Evolutionary conservation across 257 asterid species (phyloP).

Genomic region (Petunia axillaris): DNA sequence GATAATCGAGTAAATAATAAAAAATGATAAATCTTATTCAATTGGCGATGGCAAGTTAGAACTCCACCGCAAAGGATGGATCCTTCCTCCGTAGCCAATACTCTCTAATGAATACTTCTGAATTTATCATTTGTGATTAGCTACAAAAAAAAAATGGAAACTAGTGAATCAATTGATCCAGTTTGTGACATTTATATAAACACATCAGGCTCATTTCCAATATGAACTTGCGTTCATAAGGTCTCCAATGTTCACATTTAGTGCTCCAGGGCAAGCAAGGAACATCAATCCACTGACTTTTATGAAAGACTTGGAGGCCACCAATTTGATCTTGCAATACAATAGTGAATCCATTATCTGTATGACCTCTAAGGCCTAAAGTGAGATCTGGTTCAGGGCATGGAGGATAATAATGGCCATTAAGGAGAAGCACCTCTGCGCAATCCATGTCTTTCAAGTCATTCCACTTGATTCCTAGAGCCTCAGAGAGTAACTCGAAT

Average conservation of each 20-base stretch:
- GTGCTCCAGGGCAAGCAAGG: conserved; percentile 31
- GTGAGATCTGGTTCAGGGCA: conserved; percentile 58
- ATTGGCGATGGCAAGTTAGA: no score
- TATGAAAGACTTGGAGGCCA: conserved; percentile 28
- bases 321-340: no score
- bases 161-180: no score
- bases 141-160: conserved; percentile 28
- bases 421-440: conserved; percentile 30
- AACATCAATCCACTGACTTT: conserved; percentile 49
- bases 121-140: conserved; percentile 38
- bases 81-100: conserved; percentile 20
- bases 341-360: no score
- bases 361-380: conserved; percentile 22
- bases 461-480: conserved; percentile 36
- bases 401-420: conserved; percentile 50
- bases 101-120: conserved; percentile 39
- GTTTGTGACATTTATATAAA: not conserved
- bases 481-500: conserved; percentile 13
- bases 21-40: no score
- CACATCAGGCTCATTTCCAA: not conserved
- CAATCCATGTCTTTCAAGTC: conserved; percentile 49
- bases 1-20: no score
- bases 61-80: no score
- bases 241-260: no score
- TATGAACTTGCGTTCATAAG: conserved; percentile 38